These are phyloP conservation scores for Magnusiomyces suaveolens DNA, from an alignment of 1,139 yeast genomes.

Conservation along the genomic window DNA sequence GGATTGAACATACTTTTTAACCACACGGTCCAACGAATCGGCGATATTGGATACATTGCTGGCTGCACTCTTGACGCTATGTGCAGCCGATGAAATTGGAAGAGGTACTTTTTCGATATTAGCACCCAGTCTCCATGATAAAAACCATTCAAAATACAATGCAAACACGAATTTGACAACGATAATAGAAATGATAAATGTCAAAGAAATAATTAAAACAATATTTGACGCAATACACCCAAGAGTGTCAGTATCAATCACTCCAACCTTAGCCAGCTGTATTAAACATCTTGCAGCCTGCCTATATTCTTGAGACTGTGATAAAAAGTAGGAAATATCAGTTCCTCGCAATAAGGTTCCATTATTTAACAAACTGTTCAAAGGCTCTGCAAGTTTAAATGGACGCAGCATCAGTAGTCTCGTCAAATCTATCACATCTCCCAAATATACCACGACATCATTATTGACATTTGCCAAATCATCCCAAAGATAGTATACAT, in stretches of 20 bases:
- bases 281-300: constrained; percentile 64
- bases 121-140: constrained; percentile 21
- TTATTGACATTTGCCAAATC: constrained; percentile 53
- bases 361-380: constrained; percentile 32
- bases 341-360: constrained; percentile 12
- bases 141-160: constrained; percentile 70
- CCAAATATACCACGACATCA: constrained; percentile 66
- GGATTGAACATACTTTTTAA: not conserved
- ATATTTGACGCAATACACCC: constrained; percentile 77
- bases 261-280: constrained; percentile 74
- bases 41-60: constrained; percentile 7
- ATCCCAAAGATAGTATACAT: constrained; percentile 74
- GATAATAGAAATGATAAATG: constrained; percentile 67
- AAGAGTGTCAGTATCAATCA: constrained; percentile 67
- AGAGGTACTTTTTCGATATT: constrained; percentile 11
- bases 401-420: constrained; percentile 55
- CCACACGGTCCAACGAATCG: constrained; percentile 3
- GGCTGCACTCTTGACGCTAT: constrained; percentile 7
- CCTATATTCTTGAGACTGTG: constrained; percentile 26
- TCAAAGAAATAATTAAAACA: constrained; percentile 57
- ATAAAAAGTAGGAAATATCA: constrained; percentile 15
- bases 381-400: constrained; percentile 52
- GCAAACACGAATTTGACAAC: constrained; percentile 67
- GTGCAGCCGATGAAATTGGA: constrained; percentile 7
- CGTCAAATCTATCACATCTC: constrained; percentile 71